These are phyloP conservation scores for Eucalyptus tenuipes DNA, from an alignment of 345 rosid genomes.

Conservation along the genomic window DNA sequence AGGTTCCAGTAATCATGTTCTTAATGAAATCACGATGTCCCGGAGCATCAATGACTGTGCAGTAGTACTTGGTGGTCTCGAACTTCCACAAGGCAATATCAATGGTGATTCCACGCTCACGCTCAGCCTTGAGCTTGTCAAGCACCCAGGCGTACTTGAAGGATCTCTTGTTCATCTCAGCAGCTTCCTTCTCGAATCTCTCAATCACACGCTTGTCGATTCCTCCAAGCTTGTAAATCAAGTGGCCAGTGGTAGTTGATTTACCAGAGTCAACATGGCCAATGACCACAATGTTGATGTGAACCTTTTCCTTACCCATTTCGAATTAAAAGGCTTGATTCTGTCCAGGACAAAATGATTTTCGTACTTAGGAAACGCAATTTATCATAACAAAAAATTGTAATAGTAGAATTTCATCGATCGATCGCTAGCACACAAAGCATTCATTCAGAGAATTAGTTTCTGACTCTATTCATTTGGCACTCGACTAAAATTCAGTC, in stretches of 20 bases:
- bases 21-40: slow-evolving; percentile 81
- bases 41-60: slow-evolving; percentile 92
- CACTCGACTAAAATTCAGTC: not conserved
- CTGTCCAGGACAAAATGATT: not conserved
- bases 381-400: not conserved
- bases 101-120: slow-evolving; percentile 89
- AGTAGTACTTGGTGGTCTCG: slow-evolving; percentile 84
- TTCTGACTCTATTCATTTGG: not conserved
- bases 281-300: slow-evolving; percentile 62
- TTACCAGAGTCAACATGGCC: slow-evolving; percentile 80
- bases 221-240: slow-evolving; percentile 93
- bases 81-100: slow-evolving; percentile 92
- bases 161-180: slow-evolving; percentile 84
- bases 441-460: not conserved
- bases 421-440: not conserved
- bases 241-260: slow-evolving; percentile 78
- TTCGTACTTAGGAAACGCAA: not conserved
- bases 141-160: slow-evolving; percentile 91
- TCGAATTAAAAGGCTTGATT: not conserved
- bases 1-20: slow-evolving; percentile 82
- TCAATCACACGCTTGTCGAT: slow-evolving; percentile 76
- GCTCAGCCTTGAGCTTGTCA: slow-evolving; percentile 95
- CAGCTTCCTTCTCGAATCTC: slow-evolving; percentile 75
- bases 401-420: not conserved
- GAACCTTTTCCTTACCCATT: slow-evolving; percentile 71